Evolutionary conservation across 1,284 basidiomycete species (phyloP).

Genomic region (Austroboletus rostrupii): DNA sequence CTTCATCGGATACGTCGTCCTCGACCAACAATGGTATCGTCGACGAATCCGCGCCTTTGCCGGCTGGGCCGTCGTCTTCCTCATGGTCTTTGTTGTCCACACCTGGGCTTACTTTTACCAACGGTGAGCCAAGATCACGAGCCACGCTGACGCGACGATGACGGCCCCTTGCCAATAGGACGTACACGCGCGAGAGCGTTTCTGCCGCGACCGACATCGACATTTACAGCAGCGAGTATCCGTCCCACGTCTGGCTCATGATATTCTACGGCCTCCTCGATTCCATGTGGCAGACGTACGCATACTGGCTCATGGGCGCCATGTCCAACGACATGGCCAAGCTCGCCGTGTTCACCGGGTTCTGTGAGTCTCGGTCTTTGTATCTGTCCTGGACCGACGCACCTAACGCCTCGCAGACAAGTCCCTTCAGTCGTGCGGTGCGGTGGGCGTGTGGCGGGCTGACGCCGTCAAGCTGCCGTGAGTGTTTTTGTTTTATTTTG

Average conservation of each 20-base stretch:
- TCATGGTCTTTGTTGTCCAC: slow-evolving; percentile 49
- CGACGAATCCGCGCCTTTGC: slow-evolving; percentile 49
- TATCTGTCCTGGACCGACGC: too few species aligned
- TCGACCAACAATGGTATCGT: slow-evolving; percentile 31
- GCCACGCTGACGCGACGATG: background rate
- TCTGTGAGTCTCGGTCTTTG: too few species aligned
- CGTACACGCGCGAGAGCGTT: slow-evolving; percentile 45
- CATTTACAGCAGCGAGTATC: slow-evolving; percentile 40
- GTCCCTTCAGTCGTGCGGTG: slow-evolving; percentile 30
- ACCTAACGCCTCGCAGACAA: too few species aligned
- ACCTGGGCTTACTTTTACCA: slow-evolving; percentile 54
- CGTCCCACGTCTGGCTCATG: slow-evolving; percentile 42
- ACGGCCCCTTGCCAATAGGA: slow-evolving; percentile 23
- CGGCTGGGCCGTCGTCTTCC: slow-evolving; percentile 45
- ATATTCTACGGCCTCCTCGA: slow-evolving; percentile 44
- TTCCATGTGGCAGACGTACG: slow-evolving; percentile 58
- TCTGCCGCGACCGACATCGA: slow-evolving; percentile 35
- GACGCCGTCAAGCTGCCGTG: slow-evolving; percentile 23
- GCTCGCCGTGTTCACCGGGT: slow-evolving; percentile 31
- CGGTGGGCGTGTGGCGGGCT: slow-evolving; percentile 30
- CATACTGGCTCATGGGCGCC: slow-evolving; percentile 46
- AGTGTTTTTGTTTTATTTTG: too few species aligned
- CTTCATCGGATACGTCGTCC: slow-evolving; percentile 32
- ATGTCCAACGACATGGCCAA: slow-evolving; percentile 33
- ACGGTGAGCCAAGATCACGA: slow-evolving; percentile 31